Evolutionary conservation across 768 basidiomycete genomes (phyloP), one percentile per base, ranked within the genome.

Genomic region (Xerocomus brunneocitrinus): DNA sequence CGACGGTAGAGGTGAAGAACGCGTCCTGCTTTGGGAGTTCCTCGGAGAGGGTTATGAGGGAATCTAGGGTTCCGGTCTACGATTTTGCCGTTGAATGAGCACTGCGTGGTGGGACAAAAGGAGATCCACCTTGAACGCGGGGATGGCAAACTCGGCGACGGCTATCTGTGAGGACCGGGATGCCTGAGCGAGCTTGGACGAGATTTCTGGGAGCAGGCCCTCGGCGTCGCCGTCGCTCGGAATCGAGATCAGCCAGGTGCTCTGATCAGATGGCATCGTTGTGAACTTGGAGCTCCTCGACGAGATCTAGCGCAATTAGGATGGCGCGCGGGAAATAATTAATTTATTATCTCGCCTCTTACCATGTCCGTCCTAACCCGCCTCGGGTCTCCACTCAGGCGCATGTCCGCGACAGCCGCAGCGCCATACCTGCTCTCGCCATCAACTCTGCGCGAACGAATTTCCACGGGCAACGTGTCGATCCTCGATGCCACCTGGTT

Each of bases 251-350:
- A 98, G 74, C 95, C 95, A 98, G 61, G 92, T 95, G 58, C 89
- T 89, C 70, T 95, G 87, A 77, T 97, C 94, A 67, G 92, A 95
- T 53, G 94, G 94, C 94, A 97, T 97, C 56, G 58, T 53, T n/a
- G 54, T 56, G 25, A 27, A 1, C n/a, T 36, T 24, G 7, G 24
- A 30, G 14, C 25, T 43, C 27, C 43, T n/a, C 14, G 27, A 19
- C 39, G n/a, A 40, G 39, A 40, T 40, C 39, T 19, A 40, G 39
- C 39, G 13, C 19, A 40, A 22, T 40, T 40, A 10, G 24, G 36
- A 39, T 12, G 47, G 32, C 1, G 32, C 38, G 22, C 49, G 39
- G 39, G 57, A 58, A 64, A 43, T 56, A 59, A 57, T 28, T 55
- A 57, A 55, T 38, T 36, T 5, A 13, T 22, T 32, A 12, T 25